Conservation (phyloP, 495 filamentous ascomycete genomes). For the Hyaloscypha finlandica region DNA sequence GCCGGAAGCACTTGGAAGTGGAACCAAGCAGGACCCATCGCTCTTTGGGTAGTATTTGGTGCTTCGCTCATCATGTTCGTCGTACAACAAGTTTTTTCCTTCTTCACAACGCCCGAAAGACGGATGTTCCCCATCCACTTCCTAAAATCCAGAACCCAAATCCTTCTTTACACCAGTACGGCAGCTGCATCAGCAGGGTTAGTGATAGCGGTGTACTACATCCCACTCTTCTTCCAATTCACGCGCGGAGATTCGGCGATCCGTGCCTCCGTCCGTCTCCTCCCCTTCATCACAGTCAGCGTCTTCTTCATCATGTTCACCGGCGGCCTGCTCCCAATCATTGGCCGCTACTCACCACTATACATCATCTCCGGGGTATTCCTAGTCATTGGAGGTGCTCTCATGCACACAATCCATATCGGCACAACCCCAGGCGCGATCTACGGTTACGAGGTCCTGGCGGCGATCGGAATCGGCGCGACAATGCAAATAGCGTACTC, state of each 20-base stretch:
- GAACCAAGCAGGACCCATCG: conserved; percentile 47
- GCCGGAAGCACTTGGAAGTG: conserved; percentile 50
- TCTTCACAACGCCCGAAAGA: conserved; percentile 46
- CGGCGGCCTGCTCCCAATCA: conserved; percentile 49
- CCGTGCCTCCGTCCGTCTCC: conserved; percentile 43
- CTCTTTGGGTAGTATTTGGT: conserved; percentile 45
- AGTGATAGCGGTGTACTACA: conserved; percentile 49
- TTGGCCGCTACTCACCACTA: conserved; percentile 55
- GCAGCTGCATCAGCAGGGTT: conserved; percentile 34
- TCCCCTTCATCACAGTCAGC: conserved; percentile 55
- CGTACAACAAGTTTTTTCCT: conserved; percentile 46
- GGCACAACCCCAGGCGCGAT: conserved; percentile 37
- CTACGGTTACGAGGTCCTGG: conserved; percentile 49
- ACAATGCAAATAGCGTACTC: conserved; percentile 47
- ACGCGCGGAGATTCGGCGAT: conserved; percentile 39
- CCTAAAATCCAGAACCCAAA: conserved; percentile 34
- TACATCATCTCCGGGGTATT: conserved; percentile 51
- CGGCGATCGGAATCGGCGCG: conserved; percentile 48
- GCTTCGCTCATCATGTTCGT: conserved; percentile 47
- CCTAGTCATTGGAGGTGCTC: conserved; percentile 46
- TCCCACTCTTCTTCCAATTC: conserved; percentile 54
- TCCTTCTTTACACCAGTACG: conserved; percentile 44
- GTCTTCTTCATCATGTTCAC: conserved; percentile 41
- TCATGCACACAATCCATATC: conserved; percentile 43
- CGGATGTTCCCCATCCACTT: conserved; percentile 51